A percentile compares a stretch with the other conserved stretches of the same genome.
Evolutionary conservation across 192 early-diverging fungal species (phyloP).

Genomic region (Martensiomyces pterosporus): DNA sequence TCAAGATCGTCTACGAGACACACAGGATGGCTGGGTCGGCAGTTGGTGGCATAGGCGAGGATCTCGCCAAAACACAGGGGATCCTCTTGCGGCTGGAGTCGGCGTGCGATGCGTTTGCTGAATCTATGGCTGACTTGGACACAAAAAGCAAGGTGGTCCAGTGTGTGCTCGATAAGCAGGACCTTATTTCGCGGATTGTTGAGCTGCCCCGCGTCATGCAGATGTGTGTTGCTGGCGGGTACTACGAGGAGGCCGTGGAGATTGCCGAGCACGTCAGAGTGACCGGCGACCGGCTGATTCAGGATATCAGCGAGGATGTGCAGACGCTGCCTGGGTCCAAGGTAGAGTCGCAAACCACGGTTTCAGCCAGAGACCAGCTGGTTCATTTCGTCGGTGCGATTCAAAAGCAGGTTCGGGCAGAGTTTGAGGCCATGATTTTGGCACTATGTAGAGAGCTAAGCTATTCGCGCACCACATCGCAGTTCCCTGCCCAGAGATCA

Average conservation of each 20-base stretch:
- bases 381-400: slow-evolving; percentile 25
- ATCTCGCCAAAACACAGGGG: slow-evolving; percentile 22
- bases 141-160: slow-evolving; percentile 32
- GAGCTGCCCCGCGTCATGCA: slow-evolving; percentile 51
- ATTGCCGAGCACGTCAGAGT: slow-evolving; percentile 43
- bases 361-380: slow-evolving; percentile 15
- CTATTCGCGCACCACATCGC: slow-evolving; percentile 6
- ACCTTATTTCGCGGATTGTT: slow-evolving; percentile 37
- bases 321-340: slow-evolving; percentile 29
- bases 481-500: neutral
- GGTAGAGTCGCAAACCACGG: slow-evolving; percentile 1
- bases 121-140: slow-evolving; percentile 28
- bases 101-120: slow-evolving; percentile 25
- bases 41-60: slow-evolving; percentile 5
- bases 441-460: slow-evolving; percentile 37
- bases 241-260: slow-evolving; percentile 46
- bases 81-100: slow-evolving; percentile 25
- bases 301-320: slow-evolving; percentile 33
- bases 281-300: slow-evolving; percentile 33
- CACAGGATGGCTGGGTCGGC: slow-evolving; percentile 10
- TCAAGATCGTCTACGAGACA: slow-evolving; percentile 10
- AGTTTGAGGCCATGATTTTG: slow-evolving; percentile 44
- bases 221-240: slow-evolving; percentile 48
- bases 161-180: slow-evolving; percentile 45
- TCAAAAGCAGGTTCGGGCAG: slow-evolving; percentile 37